Percentiles rank a stretch among this genome's conserved stretches.
Conservation (phyloP, 306 rosid species). For the Comarum palustre region DNA sequence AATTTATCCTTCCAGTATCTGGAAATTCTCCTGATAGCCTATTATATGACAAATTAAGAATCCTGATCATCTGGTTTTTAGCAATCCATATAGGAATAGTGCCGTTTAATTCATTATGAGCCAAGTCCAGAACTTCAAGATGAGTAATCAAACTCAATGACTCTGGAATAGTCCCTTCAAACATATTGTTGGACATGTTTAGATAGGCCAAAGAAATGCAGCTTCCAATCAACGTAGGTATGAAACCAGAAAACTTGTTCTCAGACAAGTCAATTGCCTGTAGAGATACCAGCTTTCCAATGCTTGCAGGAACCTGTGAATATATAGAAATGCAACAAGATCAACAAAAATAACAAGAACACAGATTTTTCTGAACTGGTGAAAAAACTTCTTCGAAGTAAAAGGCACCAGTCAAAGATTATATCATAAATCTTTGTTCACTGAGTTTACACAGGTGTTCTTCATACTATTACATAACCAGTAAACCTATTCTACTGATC, state of each 20-base stretch:
- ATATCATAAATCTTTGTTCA: too few relatives aligned
- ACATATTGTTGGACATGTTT: slow-evolving; percentile 26
- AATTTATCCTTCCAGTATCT: not conserved
- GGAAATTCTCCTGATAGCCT: slow-evolving; percentile 32
- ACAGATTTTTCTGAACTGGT: too few relatives aligned
- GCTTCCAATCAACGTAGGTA: slow-evolving; percentile 24
- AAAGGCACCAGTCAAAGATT: too few relatives aligned
- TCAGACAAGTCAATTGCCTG: slow-evolving; percentile 28
- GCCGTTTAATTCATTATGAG: slow-evolving; percentile 18
- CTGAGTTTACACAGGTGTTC: too few relatives aligned
- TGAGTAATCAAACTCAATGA: slow-evolving; percentile 17
- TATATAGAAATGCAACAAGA: too few relatives aligned
- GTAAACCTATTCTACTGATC: too few relatives aligned
- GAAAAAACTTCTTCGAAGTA: too few relatives aligned
- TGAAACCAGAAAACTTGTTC: slow-evolving; percentile 23
- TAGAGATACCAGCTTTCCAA: slow-evolving; percentile 25
- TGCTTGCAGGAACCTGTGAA: slow-evolving; percentile 20
- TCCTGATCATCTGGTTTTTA: not conserved
- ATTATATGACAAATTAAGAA: slow-evolving; percentile 24
- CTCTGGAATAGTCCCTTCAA: slow-evolving; percentile 25
- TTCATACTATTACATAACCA: too few relatives aligned
- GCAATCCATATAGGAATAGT: slow-evolving; percentile 24
- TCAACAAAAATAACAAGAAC: too few relatives aligned
- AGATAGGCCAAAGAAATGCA: slow-evolving; percentile 30
- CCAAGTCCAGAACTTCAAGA: slow-evolving; percentile 26